A percentile compares a stretch with the other conserved stretches of the same genome.
Evolutionary conservation across 805 yeast genomes (phyloP).

Genomic region (Wickerhamomyces bovis): DNA sequence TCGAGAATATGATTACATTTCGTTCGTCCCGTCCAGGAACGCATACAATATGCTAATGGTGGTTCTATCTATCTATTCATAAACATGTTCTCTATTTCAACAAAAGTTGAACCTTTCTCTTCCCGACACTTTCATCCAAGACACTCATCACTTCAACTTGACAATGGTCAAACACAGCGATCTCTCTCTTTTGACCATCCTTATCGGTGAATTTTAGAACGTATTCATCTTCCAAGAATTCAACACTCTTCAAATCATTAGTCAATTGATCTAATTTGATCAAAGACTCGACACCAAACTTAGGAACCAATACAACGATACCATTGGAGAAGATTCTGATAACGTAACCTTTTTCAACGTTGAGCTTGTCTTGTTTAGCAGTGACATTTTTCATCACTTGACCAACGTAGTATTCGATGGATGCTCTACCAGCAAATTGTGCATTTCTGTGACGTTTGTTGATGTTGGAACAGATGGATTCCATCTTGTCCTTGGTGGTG

Average conservation of each 20-base stretch:
- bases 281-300: slow-evolving; percentile 92
- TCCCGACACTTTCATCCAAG: slow-evolving; percentile 82
- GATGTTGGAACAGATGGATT: slow-evolving; percentile 78
- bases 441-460: slow-evolving; percentile 95
- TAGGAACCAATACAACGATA: slow-evolving; percentile 89
- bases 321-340: slow-evolving; percentile 93
- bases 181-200: slow-evolving; percentile 38
- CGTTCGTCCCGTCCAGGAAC: no score
- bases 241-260: slow-evolving; percentile 55
- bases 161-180: slow-evolving; percentile 80
- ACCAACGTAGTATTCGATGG: slow-evolving; percentile 96
- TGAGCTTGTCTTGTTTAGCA: slow-evolving; percentile 42
- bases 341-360: slow-evolving; percentile 78
- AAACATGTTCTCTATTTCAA: slow-evolving; percentile 34
- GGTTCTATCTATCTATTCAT: neutral
- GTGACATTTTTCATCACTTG: slow-evolving; percentile 77
- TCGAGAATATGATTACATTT: no score
- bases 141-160: slow-evolving; percentile 76
- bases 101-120: slow-evolving; percentile 79
- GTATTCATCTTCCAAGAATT: slow-evolving; percentile 73
- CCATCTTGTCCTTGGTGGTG: slow-evolving; percentile 88
- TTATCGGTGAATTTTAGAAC: slow-evolving; percentile 54
- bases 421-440: slow-evolving; percentile 97
- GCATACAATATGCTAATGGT: neutral
- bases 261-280: slow-evolving; percentile 72